Percentiles rank a stretch among this genome's conserved stretches.
Conservation (phyloP, 495 filamentous ascomycete genomes). For the Podospora conica region DNA sequence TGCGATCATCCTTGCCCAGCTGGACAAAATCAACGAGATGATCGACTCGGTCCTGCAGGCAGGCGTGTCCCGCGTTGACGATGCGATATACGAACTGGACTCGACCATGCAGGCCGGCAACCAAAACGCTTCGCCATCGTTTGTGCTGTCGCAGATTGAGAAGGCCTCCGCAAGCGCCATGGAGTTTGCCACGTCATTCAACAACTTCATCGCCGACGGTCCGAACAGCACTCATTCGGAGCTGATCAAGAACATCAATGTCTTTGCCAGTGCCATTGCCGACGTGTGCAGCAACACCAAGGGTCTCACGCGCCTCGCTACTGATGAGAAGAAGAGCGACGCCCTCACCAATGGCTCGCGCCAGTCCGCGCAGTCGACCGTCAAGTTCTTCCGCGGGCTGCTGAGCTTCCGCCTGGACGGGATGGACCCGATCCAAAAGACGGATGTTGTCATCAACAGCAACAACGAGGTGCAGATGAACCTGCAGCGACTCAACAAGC, state of each 20-base stretch:
- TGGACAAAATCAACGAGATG: slow-evolving; percentile 92
- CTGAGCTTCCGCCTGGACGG: slow-evolving; percentile 90
- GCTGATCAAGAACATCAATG: slow-evolving; percentile 85
- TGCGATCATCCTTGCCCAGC: slow-evolving; percentile 71
- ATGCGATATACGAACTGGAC: slow-evolving; percentile 93
- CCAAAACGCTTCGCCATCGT: slow-evolving; percentile 93
- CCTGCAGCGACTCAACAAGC: slow-evolving; percentile 83
- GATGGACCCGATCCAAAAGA: slow-evolving; percentile 81
- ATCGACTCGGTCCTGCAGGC: slow-evolving; percentile 95
- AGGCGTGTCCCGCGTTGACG: slow-evolving; percentile 90
- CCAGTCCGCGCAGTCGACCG: slow-evolving; percentile 77
- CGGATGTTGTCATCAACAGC: slow-evolving; percentile 91
- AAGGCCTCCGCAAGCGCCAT: slow-evolving; percentile 92
- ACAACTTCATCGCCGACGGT: slow-evolving; percentile 94
- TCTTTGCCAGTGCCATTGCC: slow-evolving; percentile 82
- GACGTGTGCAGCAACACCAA: slow-evolving; percentile 96
- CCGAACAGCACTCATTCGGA: slow-evolving; percentile 87
- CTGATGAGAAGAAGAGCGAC: slow-evolving; percentile 89
- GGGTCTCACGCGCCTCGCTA: slow-evolving; percentile 87
- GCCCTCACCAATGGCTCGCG: slow-evolving; percentile 73
- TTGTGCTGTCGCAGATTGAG: slow-evolving; percentile 92
- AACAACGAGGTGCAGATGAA: slow-evolving; percentile 91
- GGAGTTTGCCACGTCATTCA: slow-evolving; percentile 95
- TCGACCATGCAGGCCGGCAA: slow-evolving; percentile 98
- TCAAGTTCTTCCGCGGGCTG: slow-evolving; percentile 91